These are phyloP conservation scores for Kewa caespitosa DNA, from an alignment of 179 eudicot genomes.

Conservation along the genomic window DNA sequence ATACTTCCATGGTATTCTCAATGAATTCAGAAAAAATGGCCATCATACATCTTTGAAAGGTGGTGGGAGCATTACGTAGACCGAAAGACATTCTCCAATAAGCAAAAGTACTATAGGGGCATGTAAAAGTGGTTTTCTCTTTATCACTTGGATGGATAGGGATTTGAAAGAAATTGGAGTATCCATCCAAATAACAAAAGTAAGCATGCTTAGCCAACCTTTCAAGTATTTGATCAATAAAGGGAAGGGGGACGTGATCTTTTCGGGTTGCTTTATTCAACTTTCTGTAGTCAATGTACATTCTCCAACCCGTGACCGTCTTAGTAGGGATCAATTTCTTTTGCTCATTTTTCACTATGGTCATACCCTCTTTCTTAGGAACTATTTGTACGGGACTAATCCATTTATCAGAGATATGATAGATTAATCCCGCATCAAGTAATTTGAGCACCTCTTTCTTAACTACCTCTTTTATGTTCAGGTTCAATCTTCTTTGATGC, in stretches of 20 bases:
- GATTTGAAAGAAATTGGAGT: background rate
- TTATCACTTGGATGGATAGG: background rate
- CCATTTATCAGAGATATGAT: background rate
- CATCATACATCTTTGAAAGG: background rate
- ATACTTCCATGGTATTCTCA: background rate
- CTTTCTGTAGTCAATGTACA: background rate
- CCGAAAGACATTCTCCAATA: background rate
- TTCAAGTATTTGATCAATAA: background rate
- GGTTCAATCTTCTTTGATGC: background rate
- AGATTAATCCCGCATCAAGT: background rate
- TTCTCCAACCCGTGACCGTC: background rate
- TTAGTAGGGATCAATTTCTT: background rate
- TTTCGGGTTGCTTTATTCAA: background rate
- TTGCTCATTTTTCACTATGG: background rate
- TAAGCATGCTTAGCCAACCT: background rate
- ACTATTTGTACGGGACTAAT: background rate
- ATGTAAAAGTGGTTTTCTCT: background rate
- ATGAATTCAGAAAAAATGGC: background rate
- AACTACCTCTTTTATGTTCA: background rate
- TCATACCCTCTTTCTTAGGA: background rate
- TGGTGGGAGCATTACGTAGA: background rate
- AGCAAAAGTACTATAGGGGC: background rate
- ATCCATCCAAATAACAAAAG: background rate
- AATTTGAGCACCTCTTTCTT: background rate
- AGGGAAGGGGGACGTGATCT: background rate